A percentile compares a stretch with the other conserved stretches of the same genome.
Evolutionary conservation across 2,329 filamentous ascomycete species (phyloP).

Genomic region (Pseudogymnoascus sp.): DNA sequence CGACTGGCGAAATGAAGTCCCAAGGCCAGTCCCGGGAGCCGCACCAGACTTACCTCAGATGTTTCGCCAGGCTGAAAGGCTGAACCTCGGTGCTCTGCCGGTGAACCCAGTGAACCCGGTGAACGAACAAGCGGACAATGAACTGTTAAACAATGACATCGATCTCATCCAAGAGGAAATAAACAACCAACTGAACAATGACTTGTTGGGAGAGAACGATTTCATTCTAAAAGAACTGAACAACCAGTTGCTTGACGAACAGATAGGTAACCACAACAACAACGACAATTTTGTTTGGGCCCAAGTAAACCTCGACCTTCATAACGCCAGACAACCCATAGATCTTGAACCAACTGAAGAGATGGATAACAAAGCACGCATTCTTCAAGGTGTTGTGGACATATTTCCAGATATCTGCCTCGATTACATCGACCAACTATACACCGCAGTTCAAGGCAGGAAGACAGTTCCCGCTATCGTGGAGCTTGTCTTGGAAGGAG

Average conservation of each 20-base stretch:
- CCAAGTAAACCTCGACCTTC: neutral
- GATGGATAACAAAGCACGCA: slow-evolving; percentile 17
- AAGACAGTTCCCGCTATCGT: slow-evolving; percentile 17
- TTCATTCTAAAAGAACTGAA: neutral
- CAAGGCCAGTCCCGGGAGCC: neutral
- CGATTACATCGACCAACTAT: slow-evolving; percentile 33
- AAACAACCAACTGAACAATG: neutral
- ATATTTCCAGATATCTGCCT: slow-evolving; percentile 41
- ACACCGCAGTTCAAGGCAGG: slow-evolving; percentile 15
- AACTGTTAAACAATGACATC: neutral
- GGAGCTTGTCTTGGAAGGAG: slow-evolving; percentile 32
- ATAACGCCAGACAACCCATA: slow-evolving; percentile 9
- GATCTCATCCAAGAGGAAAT: neutral
- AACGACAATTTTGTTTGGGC: slow-evolving; percentile 10
- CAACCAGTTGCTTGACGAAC: neutral
- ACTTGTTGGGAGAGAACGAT: neutral
- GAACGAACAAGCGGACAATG: neutral
- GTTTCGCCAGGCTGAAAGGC: neutral
- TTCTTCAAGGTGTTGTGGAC: slow-evolving; percentile 30
- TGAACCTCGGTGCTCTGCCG: neutral
- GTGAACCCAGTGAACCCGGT: neutral
- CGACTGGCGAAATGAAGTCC: neutral
- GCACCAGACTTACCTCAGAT: neutral
- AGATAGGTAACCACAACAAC: slow-evolving; percentile 10
- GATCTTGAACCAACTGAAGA: slow-evolving; percentile 5